Percentiles rank a stretch among this genome's conserved stretches.
These are phyloP conservation scores for Phytophthora idaei DNA, from an alignment of 352 stramenopile species.

Conservation along the genomic window DNA sequence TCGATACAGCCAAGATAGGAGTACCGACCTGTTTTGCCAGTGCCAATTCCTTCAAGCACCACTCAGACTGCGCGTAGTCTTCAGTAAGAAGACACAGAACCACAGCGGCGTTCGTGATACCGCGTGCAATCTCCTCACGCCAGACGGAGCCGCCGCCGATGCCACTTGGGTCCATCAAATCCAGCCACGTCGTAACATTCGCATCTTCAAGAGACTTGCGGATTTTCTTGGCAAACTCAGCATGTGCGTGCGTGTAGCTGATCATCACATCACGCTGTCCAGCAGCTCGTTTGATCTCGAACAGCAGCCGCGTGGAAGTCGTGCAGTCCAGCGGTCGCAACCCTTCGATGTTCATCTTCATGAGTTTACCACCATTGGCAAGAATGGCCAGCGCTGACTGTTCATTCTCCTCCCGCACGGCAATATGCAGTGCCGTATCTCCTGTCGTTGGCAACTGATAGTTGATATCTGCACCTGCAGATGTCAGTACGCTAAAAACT, in stretches of 20 bases:
- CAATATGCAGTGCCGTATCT: slow-evolving; percentile 79
- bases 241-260: slow-evolving; percentile 87
- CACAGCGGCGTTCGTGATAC: slow-evolving; percentile 77
- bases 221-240: slow-evolving; percentile 82
- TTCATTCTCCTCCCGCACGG: slow-evolving; percentile 69
- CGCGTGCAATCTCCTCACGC: slow-evolving; percentile 81
- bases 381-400: slow-evolving; percentile 69
- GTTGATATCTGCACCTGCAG: slow-evolving; percentile 75
- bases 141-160: slow-evolving; percentile 84
- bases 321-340: slow-evolving; percentile 79
- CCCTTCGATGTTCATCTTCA: slow-evolving; percentile 74
- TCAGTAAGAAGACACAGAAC: slow-evolving; percentile 83
- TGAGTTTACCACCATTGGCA: slow-evolving; percentile 73
- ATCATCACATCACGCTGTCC: slow-evolving; percentile 87
- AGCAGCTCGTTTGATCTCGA: slow-evolving; percentile 81
- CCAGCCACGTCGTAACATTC: slow-evolving; percentile 86
- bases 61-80: slow-evolving; percentile 80
- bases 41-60: slow-evolving; percentile 86
- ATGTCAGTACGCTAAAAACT: slow-evolving; percentile 60
- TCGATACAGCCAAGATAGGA: slow-evolving; percentile 76
- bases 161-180: slow-evolving; percentile 86
- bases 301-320: slow-evolving; percentile 77
- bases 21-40: slow-evolving; percentile 83
- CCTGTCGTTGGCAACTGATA: slow-evolving; percentile 61
- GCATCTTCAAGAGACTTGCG: slow-evolving; percentile 69